Base-by-base conservation (phyloP, 1,139 yeast genomes). In the Pichia sp. region DNA sequence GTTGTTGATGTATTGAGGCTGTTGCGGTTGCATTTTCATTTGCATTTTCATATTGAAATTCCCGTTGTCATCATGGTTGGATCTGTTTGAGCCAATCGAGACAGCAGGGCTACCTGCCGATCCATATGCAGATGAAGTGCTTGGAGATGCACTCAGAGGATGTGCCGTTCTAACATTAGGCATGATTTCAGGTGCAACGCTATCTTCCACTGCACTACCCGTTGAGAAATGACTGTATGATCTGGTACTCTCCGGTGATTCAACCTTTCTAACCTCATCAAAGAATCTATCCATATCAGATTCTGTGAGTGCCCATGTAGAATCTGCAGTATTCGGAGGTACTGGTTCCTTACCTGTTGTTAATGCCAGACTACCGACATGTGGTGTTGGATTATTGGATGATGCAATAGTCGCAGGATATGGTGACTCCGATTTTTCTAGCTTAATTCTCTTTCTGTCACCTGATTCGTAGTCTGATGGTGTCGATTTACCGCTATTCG, bases 171-270 rank as follows among this genome's bases (percentile, higher is more conserved):
- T 83, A 10, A 24, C 10, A 10, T 30, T 31, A 7, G 19, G 15
- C 4, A 14, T 11, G 14, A 27, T 83, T 31, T 83, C 86, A 22
- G 77, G 72, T 1, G 90, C 86, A 45, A 82, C 75, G 56, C 79
- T 83, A 55, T 75, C 77, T 47, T 83, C 68, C 56, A 82, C 85
- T 58, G 72, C 79, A 18, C 81, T 71, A 49, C 71, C 69, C 11
- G 18, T 50, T 73, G 76, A 9, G 78, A 81, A 51, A 79, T 84
- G 44, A 65, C 66, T 47, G 7, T 53, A 48, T 4, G 61, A 57
- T 20, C 48, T 51, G 17, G 48, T 47, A 15, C 62, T 56, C 2
- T 47, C 51, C 1, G 63, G 62, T 6, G 62, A 56, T 10, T 50
- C 53, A 4, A 50, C 46, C 10, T 46, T 53, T 11, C 56, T 48